Conservation (phyloP, 2,329 filamentous ascomycete genomes). For the Fonsecaea pugnacius region DNA sequence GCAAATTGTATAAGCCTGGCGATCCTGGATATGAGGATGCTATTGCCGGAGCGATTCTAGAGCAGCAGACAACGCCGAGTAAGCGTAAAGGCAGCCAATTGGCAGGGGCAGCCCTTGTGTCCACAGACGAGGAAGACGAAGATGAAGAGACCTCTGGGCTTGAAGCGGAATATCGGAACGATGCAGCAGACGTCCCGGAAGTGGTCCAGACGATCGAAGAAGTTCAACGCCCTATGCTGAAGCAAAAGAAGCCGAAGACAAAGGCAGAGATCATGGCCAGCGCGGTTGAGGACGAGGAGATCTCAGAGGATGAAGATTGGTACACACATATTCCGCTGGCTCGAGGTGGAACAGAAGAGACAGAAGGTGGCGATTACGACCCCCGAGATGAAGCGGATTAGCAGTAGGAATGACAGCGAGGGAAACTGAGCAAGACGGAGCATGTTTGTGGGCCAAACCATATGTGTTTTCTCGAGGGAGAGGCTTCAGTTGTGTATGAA, state of each 20-base stretch:
- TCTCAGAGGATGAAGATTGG: constrained; percentile 29
- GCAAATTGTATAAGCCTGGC: constrained; percentile 32
- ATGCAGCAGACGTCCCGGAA: neutral
- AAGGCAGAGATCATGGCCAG: constrained; percentile 40
- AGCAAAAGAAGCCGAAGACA: constrained; percentile 39
- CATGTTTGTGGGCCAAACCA: neutral
- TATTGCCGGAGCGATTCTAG: neutral
- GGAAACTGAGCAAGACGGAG: neutral
- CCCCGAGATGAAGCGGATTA: constrained; percentile 9
- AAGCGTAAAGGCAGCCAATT: constrained; percentile 34
- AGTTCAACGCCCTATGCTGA: neutral
- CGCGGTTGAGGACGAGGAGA: constrained; percentile 18
- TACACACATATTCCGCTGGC: constrained; percentile 17
- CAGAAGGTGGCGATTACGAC: constrained; percentile 30
- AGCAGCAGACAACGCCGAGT: constrained; percentile 20
- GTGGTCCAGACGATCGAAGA: neutral
- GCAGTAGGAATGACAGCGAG: neutral
- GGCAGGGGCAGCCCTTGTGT: constrained; percentile 31
- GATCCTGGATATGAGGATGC: constrained; percentile 26
- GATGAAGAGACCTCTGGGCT: constrained; percentile 31
- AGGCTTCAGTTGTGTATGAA: neutral
- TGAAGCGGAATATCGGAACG: constrained; percentile 26
- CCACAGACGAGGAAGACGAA: constrained; percentile 35
- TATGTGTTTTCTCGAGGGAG: neutral
- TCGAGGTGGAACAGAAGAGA: constrained; percentile 37